These are phyloP conservation scores for Rhodomyrtus tomentosa DNA, from an alignment of 345 rosid genomes.

Conservation along the genomic window DNA sequence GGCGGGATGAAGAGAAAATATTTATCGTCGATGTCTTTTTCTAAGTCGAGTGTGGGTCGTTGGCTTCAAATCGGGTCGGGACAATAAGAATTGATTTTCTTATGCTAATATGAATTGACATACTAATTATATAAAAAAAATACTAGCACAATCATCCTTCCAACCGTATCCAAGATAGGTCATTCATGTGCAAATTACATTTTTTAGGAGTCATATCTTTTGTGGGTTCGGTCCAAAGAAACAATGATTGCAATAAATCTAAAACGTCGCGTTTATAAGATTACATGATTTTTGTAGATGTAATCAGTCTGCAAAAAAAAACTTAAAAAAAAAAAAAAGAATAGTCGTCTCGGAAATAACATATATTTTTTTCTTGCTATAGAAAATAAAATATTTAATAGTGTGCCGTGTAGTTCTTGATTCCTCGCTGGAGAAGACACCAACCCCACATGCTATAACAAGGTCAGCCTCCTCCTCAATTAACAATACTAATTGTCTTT, in stretches of 20 bases:
- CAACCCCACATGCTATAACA: not conserved
- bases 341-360: not conserved
- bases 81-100: not conserved
- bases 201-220: not conserved
- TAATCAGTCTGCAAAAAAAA: not conserved
- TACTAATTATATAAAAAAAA: not conserved
- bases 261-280: fast-evolving
- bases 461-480: not conserved
- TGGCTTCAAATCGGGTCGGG: not conserved
- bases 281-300: fast-evolving
- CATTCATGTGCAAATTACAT: not conserved
- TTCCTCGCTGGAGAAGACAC: not conserved
- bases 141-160: not conserved
- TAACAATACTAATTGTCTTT: not conserved
- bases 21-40: not conserved
- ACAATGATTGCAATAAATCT: not conserved
- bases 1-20: not conserved
- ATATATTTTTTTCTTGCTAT: not conserved
- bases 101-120: not conserved
- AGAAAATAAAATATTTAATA: not conserved
- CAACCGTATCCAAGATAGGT: fast-evolving
- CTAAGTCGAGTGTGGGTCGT: not conserved
- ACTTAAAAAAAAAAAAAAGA: too few species aligned
- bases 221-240: not conserved
- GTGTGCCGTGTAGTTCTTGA: not conserved